Evolutionary conservation across 2,329 filamentous ascomycete genomes (phyloP), one percentile per base, ranked within the genome.

Genomic region (Colletotrichum karsti): DNA sequence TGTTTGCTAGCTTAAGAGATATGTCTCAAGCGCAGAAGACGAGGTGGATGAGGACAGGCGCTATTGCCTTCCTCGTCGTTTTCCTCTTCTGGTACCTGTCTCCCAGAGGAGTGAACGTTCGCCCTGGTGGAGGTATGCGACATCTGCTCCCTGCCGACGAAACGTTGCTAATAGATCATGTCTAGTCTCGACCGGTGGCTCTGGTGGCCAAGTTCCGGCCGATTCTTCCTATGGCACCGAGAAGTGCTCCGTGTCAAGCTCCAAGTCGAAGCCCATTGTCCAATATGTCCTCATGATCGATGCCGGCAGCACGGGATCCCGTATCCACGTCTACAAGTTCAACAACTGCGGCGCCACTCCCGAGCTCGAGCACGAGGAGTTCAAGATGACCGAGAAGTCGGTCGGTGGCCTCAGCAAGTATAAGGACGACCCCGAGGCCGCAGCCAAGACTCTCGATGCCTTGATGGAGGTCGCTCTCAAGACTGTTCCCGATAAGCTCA

Each of bases 211-310:
- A 75, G 76, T 78, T 2, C 84, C 88, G 35, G 79, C 85, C 57
- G 89, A 93, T 74, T 84, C 87, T 26, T 88, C 90, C 8, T 87
- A 90, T 75, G 88, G 88, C 72, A 91, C 92, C 71, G 85, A 88
- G 46, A 92, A 89, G 82, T 99, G 96, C 87, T 90, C 90, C 67
- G 93, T 91, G 77, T 94, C 96, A 44, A 91, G 88, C 82, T 93
- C 94, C 74, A 90, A 92, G 76, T 92, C 94, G 72, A 98, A 98
- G 84, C 95, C 96, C 55, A 89, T 99, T 72, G 91, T 98, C 70
- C 96, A 99, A 79, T 99, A 98, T 83, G 97, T 96, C 69, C 88
- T 98, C 76, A 99, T 99, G 96, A 93, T 99, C 76, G 96, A 99
- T 81, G 96, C 96, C 53, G 96, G 96, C 74, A 98, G 95, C 85